Evolutionary conservation across 2,329 filamentous ascomycete species (phyloP), one percentile per base, ranked within the genome.

Genomic region (Diaporthe velutina): DNA sequence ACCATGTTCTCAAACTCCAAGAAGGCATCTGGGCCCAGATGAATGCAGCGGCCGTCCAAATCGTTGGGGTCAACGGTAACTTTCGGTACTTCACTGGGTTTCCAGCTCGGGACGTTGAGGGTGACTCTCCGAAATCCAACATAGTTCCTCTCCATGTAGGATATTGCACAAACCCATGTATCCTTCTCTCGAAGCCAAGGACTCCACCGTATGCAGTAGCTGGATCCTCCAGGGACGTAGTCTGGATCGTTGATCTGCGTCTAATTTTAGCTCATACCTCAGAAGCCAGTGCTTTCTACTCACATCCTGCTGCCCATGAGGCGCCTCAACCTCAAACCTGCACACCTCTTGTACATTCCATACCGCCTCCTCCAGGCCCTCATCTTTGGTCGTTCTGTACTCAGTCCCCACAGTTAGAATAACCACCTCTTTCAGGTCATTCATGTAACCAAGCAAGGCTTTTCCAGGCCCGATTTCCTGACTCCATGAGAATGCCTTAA

Each of bases 1-100:
- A 90, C 88, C 54, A 81, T 83, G 61, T 90, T 85, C 77, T 91
- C 90, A 84, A 89, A 91, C 68, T 87, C 86, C 19, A 91, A 81
- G 76, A 90, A 90, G 1, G 89, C 86, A 76, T 91, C 89, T 0
- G 86, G 81, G 0, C 84, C 85, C 22, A 91, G 83, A 75, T 86
- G 84, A 17, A 88, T 79, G 77, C 90, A 91, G 22, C 88, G 85
- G 0, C 88, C 86, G 48, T 84, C 82, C 2, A 82, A 80, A 70
- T 91, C 88, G 1, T 78, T 76, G 25, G 80, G 76, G 35, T 84
- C 85, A 28, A 1, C 90, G 79, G 1, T 81, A 77, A 2, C 90
- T 73, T 1, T 78, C 76, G 1, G 87, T 52, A 42, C 52, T 84
- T 1, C 81, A 76, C 22, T 83, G 67, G 3, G 83, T 83, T 48